Evolutionary conservation across 2,329 filamentous ascomycete species (phyloP), one percentile per base, ranked within the genome.

Genomic region (Ophiostoma ips): DNA sequence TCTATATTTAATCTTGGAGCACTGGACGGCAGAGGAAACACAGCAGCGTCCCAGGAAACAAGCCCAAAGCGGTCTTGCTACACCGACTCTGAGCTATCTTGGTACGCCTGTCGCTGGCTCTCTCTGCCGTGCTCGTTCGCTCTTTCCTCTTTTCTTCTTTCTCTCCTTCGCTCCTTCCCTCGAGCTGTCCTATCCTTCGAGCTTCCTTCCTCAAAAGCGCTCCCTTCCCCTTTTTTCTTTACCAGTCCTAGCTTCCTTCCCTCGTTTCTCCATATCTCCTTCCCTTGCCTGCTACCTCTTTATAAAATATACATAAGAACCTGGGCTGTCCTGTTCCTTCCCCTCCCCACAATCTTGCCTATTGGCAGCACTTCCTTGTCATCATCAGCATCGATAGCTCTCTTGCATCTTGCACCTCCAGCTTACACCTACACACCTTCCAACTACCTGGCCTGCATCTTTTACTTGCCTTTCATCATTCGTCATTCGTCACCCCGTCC

Each of bases 181-280:
- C 18, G 12, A 18, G n/a, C n/a, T n/a, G 7, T 36, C 12, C 4
- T 46, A 21, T 21, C 12, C 18, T 13, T 18, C 28, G 24, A 18
- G 15, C 18, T 36, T 33, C 40, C 40, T 43, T 43, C 40, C 15
- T 43, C n/a, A 15, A n/a, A 3, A n/a, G 3, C 12, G 30, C 43
- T 45, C 43, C 33, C n/a, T 30, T 24, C 40, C 2, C n/a, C 37
- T 40, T 40, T 18, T 21, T 21, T 53, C 53, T 54, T 50, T 60
- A 60, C 59, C 60, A 57, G 56, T 59, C 56, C 57, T 47, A 48
- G 56, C 59, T 58, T 61, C 54, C 58, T 60, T 63, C 58, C 13
- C 41, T 30, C 16, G 11, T 60, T 59, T 62, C 63, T 60, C 58
- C 59, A 63, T 58, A 56, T 58, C 51, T 58, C 55, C 55, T 56